Evolutionary conservation across 768 basidiomycete species (phyloP).

Genomic region (Serendipita sp.): DNA sequence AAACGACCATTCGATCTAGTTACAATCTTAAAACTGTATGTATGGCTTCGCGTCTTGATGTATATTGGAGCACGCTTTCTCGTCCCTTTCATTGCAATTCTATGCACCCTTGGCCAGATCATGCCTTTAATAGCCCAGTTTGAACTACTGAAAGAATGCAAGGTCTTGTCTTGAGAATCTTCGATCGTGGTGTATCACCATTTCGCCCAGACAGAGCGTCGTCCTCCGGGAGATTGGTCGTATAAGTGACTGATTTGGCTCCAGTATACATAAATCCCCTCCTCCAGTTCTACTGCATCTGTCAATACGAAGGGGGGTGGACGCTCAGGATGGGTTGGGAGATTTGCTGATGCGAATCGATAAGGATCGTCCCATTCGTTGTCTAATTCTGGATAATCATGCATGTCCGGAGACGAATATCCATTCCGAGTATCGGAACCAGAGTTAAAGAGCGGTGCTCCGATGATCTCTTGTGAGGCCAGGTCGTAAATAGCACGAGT

Average conservation of each 20-base stretch:
- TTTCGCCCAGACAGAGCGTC: background rate
- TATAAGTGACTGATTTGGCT: background rate
- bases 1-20: too few relatives aligned
- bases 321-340: background rate
- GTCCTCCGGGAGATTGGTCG: background rate
- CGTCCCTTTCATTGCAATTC: too few relatives aligned
- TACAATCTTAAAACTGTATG: too few relatives aligned
- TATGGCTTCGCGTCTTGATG: too few relatives aligned
- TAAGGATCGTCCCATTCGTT: background rate
- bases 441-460: background rate
- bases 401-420: background rate
- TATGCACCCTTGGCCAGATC: too few relatives aligned
- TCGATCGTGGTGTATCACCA: background rate
- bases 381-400: background rate
- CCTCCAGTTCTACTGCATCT: background rate
- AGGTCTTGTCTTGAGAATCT: too few relatives aligned
- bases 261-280: constrained; percentile 3
- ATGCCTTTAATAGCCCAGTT: too few relatives aligned
- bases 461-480: background rate
- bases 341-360: background rate
- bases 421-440: background rate
- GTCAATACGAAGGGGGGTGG: background rate
- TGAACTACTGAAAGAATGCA: too few relatives aligned
- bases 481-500: background rate
- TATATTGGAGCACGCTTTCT: too few relatives aligned